Percentiles rank a stretch among this genome's conserved stretches.
phyloP scores from a whole-genome alignment of 805 yeast species.

The Wickerhamiella azyma region DNA sequence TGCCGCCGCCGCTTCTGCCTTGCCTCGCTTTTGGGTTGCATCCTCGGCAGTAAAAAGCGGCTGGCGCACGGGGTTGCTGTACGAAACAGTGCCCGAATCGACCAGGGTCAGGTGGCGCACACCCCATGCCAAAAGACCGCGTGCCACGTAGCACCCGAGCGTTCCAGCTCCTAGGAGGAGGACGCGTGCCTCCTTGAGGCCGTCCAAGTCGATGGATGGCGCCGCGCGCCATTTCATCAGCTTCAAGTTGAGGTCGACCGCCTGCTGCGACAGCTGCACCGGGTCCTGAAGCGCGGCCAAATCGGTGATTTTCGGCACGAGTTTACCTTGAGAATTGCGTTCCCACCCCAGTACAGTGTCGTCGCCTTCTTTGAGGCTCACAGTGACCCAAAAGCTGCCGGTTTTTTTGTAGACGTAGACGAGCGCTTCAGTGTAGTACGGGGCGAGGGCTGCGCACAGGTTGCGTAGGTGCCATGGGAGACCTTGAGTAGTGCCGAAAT shows the following conservation, averaged over 20 bases:
- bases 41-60: slow-evolving; percentile 76
- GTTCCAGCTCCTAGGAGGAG: slow-evolving; percentile 93
- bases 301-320: slow-evolving; percentile 76
- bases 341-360: slow-evolving; percentile 75
- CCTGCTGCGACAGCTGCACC: slow-evolving; percentile 68
- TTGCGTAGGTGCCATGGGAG: slow-evolving; percentile 40
- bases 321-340: slow-evolving; percentile 49
- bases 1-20: slow-evolving; percentile 67
- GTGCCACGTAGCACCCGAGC: slow-evolving; percentile 77
- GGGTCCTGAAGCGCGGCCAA: slow-evolving; percentile 75
- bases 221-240: slow-evolving; percentile 95
- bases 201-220: slow-evolving; percentile 63
- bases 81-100: slow-evolving; percentile 79
- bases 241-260: slow-evolving; percentile 79
- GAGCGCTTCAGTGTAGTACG: slow-evolving; percentile 25
- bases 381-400: slow-evolving; percentile 21
- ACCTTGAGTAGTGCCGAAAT: slow-evolving; percentile 24
- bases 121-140: slow-evolving; percentile 91
- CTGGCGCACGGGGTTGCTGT: slow-evolving; percentile 91
- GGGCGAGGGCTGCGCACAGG: slow-evolving; percentile 35
- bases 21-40: slow-evolving; percentile 61
- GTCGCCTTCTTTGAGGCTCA: slow-evolving; percentile 18
- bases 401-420: slow-evolving; percentile 31
- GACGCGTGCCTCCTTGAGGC: slow-evolving; percentile 45
- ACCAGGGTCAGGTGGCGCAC: slow-evolving; percentile 73